Evolutionary conservation across 441 rosid genomes (phyloP), one percentile per base, ranked within the genome.

Genomic region (Flueggea neowawraea): DNA sequence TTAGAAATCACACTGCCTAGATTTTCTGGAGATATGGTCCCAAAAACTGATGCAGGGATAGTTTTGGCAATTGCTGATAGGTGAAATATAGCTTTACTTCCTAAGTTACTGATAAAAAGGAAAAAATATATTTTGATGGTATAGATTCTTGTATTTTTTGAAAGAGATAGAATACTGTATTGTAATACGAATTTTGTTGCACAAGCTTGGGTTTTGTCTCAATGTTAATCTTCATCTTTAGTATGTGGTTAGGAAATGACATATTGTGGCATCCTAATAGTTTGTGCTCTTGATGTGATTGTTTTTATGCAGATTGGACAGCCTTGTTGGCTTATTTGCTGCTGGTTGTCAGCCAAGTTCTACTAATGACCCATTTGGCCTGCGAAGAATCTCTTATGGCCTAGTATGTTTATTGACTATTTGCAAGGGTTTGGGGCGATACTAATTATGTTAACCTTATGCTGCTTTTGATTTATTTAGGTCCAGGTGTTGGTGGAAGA

Each of bases 291-390:
- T 69, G 28, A 62, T 14, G 32, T n/a, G 44, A 60, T 69, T 61
- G 58, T 55, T 43, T 31, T 55, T 64, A 63, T 79, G 67, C 86
- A 95, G 99, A 78, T 70, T 95, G 74, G 97, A 95, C 79, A 87
- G 97, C 75, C 96, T 91, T 67, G 85, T 91, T 65, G 96, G 99
- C 69, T 77, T 94, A 72, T 94, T 89, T 85, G 89, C 96, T 75
- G 97, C 97, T 74, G 97, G 97, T 70, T 90, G 95, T 82, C 97
- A 87, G 78, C 99, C 97, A 73, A 87, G 87, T 75, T 91, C 99
- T 65, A 77, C 94, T 33, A 89, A 81, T 75, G 97, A 95, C 66
- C 97, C 97, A 57, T 94, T 86, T 81, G 99, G 99, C 61, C 73
- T 94, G 63, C 80, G 97, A 69, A 89, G 99, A 80, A 91, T 89